phyloP scores from a whole-genome alignment of 495 filamentous ascomycete genomes.

The Penicillium bovifimosum region DNA sequence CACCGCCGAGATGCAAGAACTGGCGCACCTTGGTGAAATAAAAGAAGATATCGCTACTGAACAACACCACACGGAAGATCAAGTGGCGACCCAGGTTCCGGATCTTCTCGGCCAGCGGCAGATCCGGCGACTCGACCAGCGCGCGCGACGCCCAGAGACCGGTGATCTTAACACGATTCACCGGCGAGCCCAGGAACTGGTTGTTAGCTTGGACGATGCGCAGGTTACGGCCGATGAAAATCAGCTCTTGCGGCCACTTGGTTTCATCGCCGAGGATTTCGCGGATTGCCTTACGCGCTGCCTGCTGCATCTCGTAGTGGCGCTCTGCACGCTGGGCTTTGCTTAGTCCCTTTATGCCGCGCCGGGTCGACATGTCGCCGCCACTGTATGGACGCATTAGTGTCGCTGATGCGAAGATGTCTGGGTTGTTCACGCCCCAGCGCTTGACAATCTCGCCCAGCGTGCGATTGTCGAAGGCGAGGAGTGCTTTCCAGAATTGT shows the following conservation, averaged over 20 bases:
- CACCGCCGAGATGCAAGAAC: conserved; percentile 63
- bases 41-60: conserved; percentile 76
- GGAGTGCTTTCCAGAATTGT: conserved; percentile 84
- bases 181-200: conserved; percentile 82
- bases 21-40: conserved; percentile 73
- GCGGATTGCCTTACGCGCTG: conserved; percentile 76
- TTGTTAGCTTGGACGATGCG: conserved; percentile 85
- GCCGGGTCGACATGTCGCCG: conserved; percentile 61
- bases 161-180: conserved; percentile 93
- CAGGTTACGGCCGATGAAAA: conserved; percentile 94
- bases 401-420: conserved; percentile 87
- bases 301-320: conserved; percentile 78
- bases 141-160: conserved; percentile 82
- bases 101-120: conserved; percentile 51
- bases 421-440: conserved; percentile 85
- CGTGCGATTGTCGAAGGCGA: conserved; percentile 87
- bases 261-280: conserved; percentile 83
- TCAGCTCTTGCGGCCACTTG: conserved; percentile 87
- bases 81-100: conserved; percentile 62
- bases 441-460: conserved; percentile 60
- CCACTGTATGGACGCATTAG: conserved; percentile 86
- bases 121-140: conserved; percentile 61
- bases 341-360: conserved; percentile 55
- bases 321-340: conserved; percentile 50
- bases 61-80: conserved; percentile 71